phyloP scores from a whole-genome alignment of 768 basidiomycete species.

The Galerina sulciceps region DNA sequence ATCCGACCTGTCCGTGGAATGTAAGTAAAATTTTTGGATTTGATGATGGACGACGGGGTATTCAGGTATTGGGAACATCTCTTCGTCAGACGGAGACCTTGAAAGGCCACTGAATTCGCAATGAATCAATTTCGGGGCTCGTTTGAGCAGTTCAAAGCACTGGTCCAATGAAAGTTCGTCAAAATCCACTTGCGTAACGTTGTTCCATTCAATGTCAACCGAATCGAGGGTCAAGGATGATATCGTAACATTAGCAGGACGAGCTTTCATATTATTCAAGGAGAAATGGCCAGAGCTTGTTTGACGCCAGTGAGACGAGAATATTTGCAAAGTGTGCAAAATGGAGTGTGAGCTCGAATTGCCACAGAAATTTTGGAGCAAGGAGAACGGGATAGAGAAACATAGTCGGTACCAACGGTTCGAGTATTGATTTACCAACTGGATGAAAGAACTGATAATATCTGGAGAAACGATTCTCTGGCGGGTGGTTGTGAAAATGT shows the following conservation, averaged over 20 bases:
- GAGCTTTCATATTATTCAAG: neutral
- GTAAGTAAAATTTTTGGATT: neutral
- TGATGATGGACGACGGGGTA: neutral
- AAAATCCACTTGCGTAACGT: neutral
- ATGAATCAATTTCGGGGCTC: neutral
- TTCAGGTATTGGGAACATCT: neutral
- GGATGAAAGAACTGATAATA: neutral
- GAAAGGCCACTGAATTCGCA: neutral
- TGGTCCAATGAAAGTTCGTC: neutral
- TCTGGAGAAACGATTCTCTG: neutral
- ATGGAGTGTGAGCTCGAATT: neutral
- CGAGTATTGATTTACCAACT: neutral
- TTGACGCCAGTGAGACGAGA: neutral
- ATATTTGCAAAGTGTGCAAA: neutral
- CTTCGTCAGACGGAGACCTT: neutral
- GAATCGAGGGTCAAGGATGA: neutral
- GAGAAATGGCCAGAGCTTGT: neutral
- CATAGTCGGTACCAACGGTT: neutral
- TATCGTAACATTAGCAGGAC: neutral
- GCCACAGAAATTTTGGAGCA: neutral
- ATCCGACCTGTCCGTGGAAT: neutral
- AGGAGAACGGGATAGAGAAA: neutral
- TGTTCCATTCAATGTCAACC: neutral
- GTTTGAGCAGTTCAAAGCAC: neutral
- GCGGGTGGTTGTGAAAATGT: neutral